Evolutionary conservation across 192 early-diverging fungal species (phyloP).

Genomic region (Martensiomyces pterosporus): DNA sequence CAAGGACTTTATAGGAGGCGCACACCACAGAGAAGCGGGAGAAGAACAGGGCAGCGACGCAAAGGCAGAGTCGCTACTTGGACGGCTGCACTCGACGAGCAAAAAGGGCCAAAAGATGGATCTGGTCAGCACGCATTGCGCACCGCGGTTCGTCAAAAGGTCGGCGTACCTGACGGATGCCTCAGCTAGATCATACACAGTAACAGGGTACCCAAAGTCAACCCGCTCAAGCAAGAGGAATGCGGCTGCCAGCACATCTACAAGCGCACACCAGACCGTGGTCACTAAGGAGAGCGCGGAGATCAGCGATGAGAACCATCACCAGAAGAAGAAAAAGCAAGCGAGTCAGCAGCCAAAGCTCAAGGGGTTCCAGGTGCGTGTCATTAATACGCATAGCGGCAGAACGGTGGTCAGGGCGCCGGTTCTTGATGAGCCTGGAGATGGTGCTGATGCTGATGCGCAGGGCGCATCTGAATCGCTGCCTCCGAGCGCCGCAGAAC

Average conservation of each 20-base stretch:
- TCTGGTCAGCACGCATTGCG: conserved; percentile 7
- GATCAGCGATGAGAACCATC: background rate
- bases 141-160: conserved; percentile 20
- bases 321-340: conserved; percentile 5
- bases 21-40: too few species aligned
- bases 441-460: background rate
- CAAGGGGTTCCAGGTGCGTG: conserved; percentile 40
- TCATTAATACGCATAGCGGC: conserved; percentile 40
- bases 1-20: too few species aligned
- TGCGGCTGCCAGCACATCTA: too few species aligned
- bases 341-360: conserved; percentile 16
- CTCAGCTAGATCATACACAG: too few species aligned
- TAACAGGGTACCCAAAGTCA: conserved; percentile 30
- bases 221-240: conserved; percentile 14
- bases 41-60: background rate
- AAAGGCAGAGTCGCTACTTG: conserved; percentile 5
- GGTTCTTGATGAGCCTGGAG: conserved; percentile 11
- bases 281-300: background rate
- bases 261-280: too few species aligned
- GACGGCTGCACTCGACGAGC: conserved; percentile 11
- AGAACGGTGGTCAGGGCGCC: conserved; percentile 32
- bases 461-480: conserved; percentile 21
- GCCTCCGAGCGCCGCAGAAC: conserved; percentile 36
- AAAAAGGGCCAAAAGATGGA: conserved; percentile 7
- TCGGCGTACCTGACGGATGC: conserved; percentile 16